Percentiles rank a stretch among this genome's conserved stretches.
Evolutionary conservation across 768 basidiomycete genomes (phyloP).

Genomic region (Mycena latifolia): DNA sequence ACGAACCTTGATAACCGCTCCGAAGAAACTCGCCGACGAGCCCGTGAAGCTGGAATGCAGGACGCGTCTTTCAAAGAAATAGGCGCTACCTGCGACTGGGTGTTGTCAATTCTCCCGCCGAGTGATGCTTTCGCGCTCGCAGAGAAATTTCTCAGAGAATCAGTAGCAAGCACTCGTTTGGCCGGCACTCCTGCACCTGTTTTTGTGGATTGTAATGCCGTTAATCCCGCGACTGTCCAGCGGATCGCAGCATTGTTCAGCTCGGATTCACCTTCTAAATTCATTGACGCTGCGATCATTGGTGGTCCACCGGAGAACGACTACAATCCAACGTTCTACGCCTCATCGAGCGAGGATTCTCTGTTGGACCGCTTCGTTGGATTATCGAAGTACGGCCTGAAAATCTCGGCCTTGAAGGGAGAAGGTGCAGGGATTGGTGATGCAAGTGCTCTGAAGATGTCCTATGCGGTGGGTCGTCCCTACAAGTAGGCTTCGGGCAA

Average conservation of each 20-base stretch:
- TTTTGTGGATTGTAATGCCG: constrained; percentile 71
- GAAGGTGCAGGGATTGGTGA: constrained; percentile 65
- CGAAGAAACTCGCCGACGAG: constrained; percentile 60
- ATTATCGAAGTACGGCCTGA: constrained; percentile 59
- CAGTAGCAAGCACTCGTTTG: constrained; percentile 28
- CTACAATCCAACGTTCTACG: constrained; percentile 69
- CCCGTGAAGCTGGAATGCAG: constrained; percentile 63
- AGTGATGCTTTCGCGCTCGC: constrained; percentile 63
- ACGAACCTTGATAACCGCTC: constrained; percentile 69
- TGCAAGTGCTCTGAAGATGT: constrained; percentile 75
- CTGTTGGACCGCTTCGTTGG: constrained; percentile 51
- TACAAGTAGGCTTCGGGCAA: too few species aligned
- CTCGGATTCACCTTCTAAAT: constrained; percentile 46
- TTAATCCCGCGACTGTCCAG: constrained; percentile 64
- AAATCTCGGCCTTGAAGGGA: constrained; percentile 58
- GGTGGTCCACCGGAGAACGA: constrained; percentile 63
- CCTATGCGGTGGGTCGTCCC: constrained; percentile 62
- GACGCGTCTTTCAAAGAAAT: constrained; percentile 47
- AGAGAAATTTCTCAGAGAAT: constrained; percentile 49
- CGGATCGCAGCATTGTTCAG: constrained; percentile 62
- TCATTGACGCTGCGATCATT: constrained; percentile 71
- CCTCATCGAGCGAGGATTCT: constrained; percentile 53
- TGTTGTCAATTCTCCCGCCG: constrained; percentile 72
- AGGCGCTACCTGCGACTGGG: constrained; percentile 52
- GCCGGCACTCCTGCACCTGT: constrained; percentile 41